A percentile compares a stretch with the other conserved stretches of the same genome.
These are phyloP conservation scores for Moesziomyces globuligerus DNA, from an alignment of 1,284 basidiomycete genomes.

Conservation along the genomic window DNA sequence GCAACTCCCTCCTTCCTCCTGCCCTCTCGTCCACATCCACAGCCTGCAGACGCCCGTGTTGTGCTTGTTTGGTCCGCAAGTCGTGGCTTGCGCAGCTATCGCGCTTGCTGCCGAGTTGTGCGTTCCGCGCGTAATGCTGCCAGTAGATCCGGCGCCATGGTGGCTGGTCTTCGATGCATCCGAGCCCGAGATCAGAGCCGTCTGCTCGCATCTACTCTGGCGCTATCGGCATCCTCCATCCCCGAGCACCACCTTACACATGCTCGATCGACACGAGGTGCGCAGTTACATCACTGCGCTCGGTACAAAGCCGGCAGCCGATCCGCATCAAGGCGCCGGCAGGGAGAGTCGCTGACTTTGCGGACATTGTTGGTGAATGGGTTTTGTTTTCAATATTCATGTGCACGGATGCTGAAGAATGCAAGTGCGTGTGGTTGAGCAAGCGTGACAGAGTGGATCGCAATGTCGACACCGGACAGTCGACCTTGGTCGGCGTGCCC, in stretches of 20 bases:
- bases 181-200: constrained; percentile 49
- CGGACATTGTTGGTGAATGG: too few species aligned
- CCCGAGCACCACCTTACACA: constrained; percentile 1
- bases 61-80: constrained; percentile 84
- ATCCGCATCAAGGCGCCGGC: neutral
- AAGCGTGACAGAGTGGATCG: too few species aligned
- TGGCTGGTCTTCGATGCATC: constrained; percentile 68
- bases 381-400: neutral
- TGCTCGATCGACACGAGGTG: constrained; percentile 24
- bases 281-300: constrained; percentile 11
- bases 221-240: constrained; percentile 42
- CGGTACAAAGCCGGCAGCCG: neutral
- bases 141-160: constrained; percentile 67
- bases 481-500: too few species aligned
- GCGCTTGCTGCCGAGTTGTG: constrained; percentile 50
- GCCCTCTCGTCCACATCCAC: neutral
- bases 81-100: constrained; percentile 79
- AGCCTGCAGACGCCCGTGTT: constrained; percentile 92
- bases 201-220: constrained; percentile 50
- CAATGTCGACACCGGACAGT: too few species aligned
- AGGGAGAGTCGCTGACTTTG: neutral
- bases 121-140: constrained; percentile 56
- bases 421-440: neutral
- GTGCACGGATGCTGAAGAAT: neutral
- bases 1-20: neutral